Conservation (phyloP, 371 early-diverging fungal genomes). For the Rhizopus microsporus region DNA sequence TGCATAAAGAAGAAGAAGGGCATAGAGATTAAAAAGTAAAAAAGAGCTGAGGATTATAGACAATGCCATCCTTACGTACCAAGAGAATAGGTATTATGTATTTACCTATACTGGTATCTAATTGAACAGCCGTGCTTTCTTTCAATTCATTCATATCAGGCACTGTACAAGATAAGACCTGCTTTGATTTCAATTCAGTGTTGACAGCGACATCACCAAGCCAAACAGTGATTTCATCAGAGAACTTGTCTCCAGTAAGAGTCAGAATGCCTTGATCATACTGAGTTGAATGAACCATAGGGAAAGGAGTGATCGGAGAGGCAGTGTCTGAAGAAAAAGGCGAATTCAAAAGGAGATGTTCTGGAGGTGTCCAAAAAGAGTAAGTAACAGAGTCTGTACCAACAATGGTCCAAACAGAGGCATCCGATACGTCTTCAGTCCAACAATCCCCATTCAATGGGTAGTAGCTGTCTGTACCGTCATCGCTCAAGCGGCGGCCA, state of each 20-base stretch:
- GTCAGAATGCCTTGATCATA: constrained; percentile 23
- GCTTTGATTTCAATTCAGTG: constrained; percentile 59
- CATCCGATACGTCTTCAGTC: constrained; percentile 87
- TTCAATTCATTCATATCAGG: constrained; percentile 36
- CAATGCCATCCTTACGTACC: constrained; percentile 4
- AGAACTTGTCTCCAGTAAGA: constrained; percentile 65
- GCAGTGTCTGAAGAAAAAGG: constrained; percentile 5
- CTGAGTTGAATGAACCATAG: constrained; percentile 12
- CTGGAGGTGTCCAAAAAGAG: constrained; percentile 63
- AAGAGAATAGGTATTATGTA: constrained; percentile 27
- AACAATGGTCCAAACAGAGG: constrained; percentile 88
- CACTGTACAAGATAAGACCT: constrained; percentile 47
- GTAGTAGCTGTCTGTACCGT: background rate
- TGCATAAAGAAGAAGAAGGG: no score
- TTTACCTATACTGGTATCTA: constrained; percentile 18
- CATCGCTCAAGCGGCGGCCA: constrained; percentile 19
- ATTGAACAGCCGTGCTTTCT: constrained; percentile 20
- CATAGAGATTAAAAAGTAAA: background rate
- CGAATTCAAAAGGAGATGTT: constrained; percentile 7
- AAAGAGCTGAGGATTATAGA: background rate
- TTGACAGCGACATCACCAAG: constrained; percentile 59
- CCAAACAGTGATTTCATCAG: constrained; percentile 67
- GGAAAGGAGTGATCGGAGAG: constrained; percentile 37
- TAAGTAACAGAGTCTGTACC: constrained; percentile 80
- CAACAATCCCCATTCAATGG: constrained; percentile 56